Percentiles rank a stretch among this genome's conserved stretches.
These are phyloP conservation scores for Phytopythium delawarense DNA, from an alignment of 352 stramenopile species.

Conservation along the genomic window DNA sequence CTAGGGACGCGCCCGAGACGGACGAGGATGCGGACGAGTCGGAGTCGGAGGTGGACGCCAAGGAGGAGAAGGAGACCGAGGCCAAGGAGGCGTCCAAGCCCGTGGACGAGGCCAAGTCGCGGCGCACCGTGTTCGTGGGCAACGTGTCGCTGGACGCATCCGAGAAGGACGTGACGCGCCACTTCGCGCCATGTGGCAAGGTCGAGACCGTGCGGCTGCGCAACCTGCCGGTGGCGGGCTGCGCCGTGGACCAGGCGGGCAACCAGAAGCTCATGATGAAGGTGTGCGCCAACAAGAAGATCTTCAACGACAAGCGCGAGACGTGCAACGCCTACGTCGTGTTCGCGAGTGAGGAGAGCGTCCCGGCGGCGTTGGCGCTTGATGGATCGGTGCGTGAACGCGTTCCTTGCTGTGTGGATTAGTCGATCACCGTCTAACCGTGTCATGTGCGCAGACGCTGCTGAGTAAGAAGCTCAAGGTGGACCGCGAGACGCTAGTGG, in stretches of 20 bases:
- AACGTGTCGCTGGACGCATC: slow-evolving; percentile 89
- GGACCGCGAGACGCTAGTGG: slow-evolving; percentile 49
- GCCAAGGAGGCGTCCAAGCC: slow-evolving; percentile 7
- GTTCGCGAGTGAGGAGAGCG: slow-evolving; percentile 56
- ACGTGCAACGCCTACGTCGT: slow-evolving; percentile 92
- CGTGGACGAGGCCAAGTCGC: slow-evolving; percentile 51
- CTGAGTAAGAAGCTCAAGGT: slow-evolving; percentile 62
- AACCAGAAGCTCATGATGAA: slow-evolving; percentile 93
- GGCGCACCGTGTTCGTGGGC: slow-evolving; percentile 90
- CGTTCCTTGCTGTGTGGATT: neutral
- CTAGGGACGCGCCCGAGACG: neutral
- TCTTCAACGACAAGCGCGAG: slow-evolving; percentile 80
- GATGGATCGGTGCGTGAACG: slow-evolving; percentile 50
- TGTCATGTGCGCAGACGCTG: slow-evolving; percentile 34
- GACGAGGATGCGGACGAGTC: slow-evolving; percentile 6
- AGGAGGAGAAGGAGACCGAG: slow-evolving; percentile 2
- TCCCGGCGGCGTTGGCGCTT: slow-evolving; percentile 59
- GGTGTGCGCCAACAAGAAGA: slow-evolving; percentile 87
- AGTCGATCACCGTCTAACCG: neutral
- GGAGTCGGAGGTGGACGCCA: slow-evolving; percentile 16
- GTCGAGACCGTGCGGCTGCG: slow-evolving; percentile 85
- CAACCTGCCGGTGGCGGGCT: slow-evolving; percentile 83
- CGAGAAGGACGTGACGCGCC: slow-evolving; percentile 69
- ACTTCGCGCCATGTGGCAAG: slow-evolving; percentile 83
- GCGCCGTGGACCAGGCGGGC: slow-evolving; percentile 75